Base-by-base conservation (phyloP, 768 basidiomycete genomes). In the Saitozyma sp. region DNA sequence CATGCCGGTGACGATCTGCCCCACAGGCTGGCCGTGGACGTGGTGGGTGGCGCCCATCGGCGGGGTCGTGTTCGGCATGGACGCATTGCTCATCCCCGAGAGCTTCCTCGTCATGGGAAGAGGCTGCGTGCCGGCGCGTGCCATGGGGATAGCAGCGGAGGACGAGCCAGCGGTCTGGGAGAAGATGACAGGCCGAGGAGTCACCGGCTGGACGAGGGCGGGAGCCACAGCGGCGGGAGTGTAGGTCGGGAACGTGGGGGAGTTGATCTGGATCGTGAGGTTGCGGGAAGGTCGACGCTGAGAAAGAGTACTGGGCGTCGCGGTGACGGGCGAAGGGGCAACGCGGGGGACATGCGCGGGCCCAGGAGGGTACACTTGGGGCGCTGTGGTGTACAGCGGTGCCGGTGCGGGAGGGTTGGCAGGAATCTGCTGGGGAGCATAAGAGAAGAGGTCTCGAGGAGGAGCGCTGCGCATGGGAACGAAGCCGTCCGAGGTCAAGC, bases 141-240 rank as follows among this genome's bases (percentile, higher is more conserved):
- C 55, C 74, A 75, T 75, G n/a, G 65, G 50, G 43, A 65, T 67
- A 13, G 66, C 65, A 11, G 72, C 69, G 3, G 71, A 73, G 40
- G 61, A 56, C 56, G 71, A 11, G 11, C n/a, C 13, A 46, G 68
- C 9, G 66, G 41, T 29, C 56, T 63, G n/a, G 66, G 69, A 2
- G 64, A 63, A 39, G 58, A 56, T 41, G 29, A 29, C 29, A 29
- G 29, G 29, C 59, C 54, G 54, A 56, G 37, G 53, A 52, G 8
- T 43, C 54, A 9, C 52, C 41, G 46, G 45, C 48, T 19, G 53
- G 61, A 4, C 46, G 43, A 13, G 54, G 9, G 9, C 53, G 54
- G 3, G 50, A 54, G 45, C 51, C 51, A 50, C 49, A 9, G 45
- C 39, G 20, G 54, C 40, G 17, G 41, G 41, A 2, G 48, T 42